Percentiles rank a stretch among this genome's conserved stretches.
These are phyloP conservation scores for Brettanomyces nanus DNA, from an alignment of 805 yeast species.

Conservation along the genomic window DNA sequence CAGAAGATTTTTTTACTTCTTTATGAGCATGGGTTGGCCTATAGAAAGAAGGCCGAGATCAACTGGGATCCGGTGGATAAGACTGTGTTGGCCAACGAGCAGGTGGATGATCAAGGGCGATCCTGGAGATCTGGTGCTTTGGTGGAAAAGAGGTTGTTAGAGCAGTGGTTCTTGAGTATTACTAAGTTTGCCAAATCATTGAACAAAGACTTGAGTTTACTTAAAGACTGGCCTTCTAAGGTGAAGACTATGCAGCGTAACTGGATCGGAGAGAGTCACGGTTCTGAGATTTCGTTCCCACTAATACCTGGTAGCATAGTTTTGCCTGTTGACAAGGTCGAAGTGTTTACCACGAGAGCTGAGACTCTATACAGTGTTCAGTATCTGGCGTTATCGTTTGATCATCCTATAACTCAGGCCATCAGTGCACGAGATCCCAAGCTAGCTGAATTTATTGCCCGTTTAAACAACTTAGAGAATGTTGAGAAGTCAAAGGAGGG, in stretches of 20 bases:
- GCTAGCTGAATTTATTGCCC: conserved; percentile 39
- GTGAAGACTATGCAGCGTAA: conserved; percentile 86
- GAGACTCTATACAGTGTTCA: conserved; percentile 84
- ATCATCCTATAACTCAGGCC: conserved; percentile 52
- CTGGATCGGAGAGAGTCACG: conserved; percentile 89
- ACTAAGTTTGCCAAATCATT: conserved; percentile 71
- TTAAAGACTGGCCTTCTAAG: conserved; percentile 78
- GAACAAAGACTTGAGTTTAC: conserved; percentile 49
- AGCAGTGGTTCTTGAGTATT: conserved; percentile 92
- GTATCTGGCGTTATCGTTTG: conserved; percentile 67
- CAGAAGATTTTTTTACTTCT: conserved; percentile 75
- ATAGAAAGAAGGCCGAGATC: conserved; percentile 77
- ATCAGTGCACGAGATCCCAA: conserved; percentile 30
- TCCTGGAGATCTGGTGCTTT: conserved; percentile 97
- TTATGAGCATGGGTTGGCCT: conserved; percentile 72
- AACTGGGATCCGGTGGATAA: conserved; percentile 98
- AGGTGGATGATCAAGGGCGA: conserved; percentile 82
- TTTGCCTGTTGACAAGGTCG: conserved; percentile 23
- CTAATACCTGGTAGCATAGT: conserved; percentile 1
- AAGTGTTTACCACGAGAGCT: conserved; percentile 79
- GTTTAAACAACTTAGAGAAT: conserved; percentile 30
- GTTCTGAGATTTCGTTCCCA: conserved; percentile 59
- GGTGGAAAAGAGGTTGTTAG: conserved; percentile 73
- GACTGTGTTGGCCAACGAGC: conserved; percentile 94
- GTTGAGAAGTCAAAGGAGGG: conserved; percentile 47